These are phyloP conservation scores for Trichoderma gamsii DNA, from an alignment of 495 filamentous ascomycete species.

Conservation along the genomic window DNA sequence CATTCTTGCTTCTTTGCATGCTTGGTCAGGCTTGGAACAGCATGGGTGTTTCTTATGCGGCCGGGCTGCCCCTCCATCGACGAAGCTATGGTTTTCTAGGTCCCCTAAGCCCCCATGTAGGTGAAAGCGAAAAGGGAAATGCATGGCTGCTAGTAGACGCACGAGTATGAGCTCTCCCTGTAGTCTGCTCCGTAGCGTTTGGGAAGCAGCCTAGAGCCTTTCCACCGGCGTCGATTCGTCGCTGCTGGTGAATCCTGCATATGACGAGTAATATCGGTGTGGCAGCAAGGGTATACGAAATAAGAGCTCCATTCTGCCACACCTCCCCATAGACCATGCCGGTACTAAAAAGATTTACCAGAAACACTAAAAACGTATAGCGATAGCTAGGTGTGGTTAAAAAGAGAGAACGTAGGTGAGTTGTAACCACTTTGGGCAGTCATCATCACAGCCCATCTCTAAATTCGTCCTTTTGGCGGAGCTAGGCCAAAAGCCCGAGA, in stretches of 20 bases:
- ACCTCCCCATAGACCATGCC: slow-evolving; percentile 6
- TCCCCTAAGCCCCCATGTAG: too few species aligned
- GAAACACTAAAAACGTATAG: not conserved
- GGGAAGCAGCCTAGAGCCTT: not conserved
- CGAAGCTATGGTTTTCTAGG: not conserved
- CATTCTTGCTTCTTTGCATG: slow-evolving; percentile 3
- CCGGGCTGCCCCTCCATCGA: not conserved
- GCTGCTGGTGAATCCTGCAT: not conserved
- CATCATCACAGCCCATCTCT: not conserved
- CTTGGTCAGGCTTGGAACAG: not conserved
- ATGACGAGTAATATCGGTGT: not conserved
- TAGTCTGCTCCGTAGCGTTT: not conserved
- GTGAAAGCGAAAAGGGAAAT: not conserved
- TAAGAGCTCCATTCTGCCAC: not conserved
- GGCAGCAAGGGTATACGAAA: not conserved
- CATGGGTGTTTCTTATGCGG: not conserved
- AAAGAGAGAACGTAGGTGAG: not conserved
- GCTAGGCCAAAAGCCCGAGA: not conserved
- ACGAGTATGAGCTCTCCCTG: not conserved
- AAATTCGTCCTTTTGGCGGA: not conserved
- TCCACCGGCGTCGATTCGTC: not conserved
- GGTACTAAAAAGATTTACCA: not conserved
- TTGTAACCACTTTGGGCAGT: not conserved
- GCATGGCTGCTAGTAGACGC: not conserved
- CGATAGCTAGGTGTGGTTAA: too few species aligned